Percentiles rank a stretch among this genome's conserved stretches.
Conservation (phyloP, 306 rosid genomes). For the Fragaria nilgerrensis region DNA sequence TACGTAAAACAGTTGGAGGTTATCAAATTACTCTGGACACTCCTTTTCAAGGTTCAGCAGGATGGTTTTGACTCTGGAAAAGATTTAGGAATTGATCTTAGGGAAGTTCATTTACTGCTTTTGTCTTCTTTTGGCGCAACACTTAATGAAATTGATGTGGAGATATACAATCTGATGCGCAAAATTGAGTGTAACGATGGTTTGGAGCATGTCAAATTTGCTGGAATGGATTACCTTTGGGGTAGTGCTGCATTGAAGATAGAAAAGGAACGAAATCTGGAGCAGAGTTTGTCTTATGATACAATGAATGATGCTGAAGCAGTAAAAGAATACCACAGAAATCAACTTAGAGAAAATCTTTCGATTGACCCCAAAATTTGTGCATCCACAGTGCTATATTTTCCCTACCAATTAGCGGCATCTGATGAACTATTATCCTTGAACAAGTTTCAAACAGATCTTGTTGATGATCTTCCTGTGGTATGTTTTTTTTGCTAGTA, state of each 20-base stretch:
- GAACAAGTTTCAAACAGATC: constrained; percentile 29
- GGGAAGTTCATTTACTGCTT: constrained; percentile 58
- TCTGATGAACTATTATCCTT: constrained; percentile 38
- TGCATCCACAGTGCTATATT: constrained; percentile 67
- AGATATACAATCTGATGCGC: constrained; percentile 56
- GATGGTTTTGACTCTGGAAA: constrained; percentile 43
- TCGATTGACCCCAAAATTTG: constrained; percentile 71
- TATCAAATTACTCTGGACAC: constrained; percentile 58
- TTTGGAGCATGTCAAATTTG: constrained; percentile 29
- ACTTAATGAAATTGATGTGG: constrained; percentile 52
- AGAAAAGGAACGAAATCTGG: constrained; percentile 39
- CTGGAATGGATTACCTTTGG: constrained; percentile 49
- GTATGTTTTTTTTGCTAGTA: constrained; percentile 19
- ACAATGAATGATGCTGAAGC: constrained; percentile 49
- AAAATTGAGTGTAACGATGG: constrained; percentile 58
- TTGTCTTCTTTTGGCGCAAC: constrained; percentile 71
- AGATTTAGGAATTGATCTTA: constrained; percentile 51
- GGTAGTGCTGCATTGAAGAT: constrained; percentile 47
- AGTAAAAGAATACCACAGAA: constrained; percentile 51
- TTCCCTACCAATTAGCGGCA: constrained; percentile 60
- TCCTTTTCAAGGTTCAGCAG: constrained; percentile 40
- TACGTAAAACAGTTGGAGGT: constrained; percentile 54
- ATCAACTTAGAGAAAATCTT: constrained; percentile 62
- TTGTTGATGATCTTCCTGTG: constrained; percentile 36
- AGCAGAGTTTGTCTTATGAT: constrained; percentile 27